Evolutionary conservation across 2,329 filamentous ascomycete species (phyloP).

Genomic region (Acrocalymma vagum): DNA sequence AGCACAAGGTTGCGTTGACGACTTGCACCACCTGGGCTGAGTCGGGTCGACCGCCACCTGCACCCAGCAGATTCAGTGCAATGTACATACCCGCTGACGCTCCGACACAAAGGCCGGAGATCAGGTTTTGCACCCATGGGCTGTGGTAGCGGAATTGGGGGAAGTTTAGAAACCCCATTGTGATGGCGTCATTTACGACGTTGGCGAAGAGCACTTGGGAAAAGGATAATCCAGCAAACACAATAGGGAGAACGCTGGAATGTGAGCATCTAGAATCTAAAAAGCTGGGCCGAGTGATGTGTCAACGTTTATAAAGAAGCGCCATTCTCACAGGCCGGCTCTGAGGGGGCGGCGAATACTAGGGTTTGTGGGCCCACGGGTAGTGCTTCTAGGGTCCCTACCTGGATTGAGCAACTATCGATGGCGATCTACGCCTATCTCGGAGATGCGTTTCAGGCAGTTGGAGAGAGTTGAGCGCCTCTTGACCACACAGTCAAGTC

Average conservation of each 20-base stretch:
- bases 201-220: background rate
- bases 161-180: slow-evolving; percentile 32
- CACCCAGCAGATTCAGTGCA: slow-evolving; percentile 38
- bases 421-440: no score
- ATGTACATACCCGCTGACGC: slow-evolving; percentile 40
- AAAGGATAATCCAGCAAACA: background rate
- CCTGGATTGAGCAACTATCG: no score
- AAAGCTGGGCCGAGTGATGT: background rate
- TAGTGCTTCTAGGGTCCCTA: background rate
- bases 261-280: background rate
- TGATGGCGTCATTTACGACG: slow-evolving; percentile 5
- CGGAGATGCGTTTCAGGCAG: no score
- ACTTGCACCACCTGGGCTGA: slow-evolving; percentile 43
- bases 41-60: slow-evolving; percentile 36
- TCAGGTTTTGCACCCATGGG: slow-evolving; percentile 41
- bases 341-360: background rate
- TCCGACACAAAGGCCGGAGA: slow-evolving; percentile 38
- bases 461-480: no score
- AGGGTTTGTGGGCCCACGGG: slow-evolving; percentile 1
- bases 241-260: background rate
- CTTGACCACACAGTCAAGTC: no score
- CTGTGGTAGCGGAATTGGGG: slow-evolving; percentile 37
- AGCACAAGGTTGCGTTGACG: slow-evolving; percentile 41
- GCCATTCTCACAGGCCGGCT: background rate
- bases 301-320: slow-evolving; percentile 7